Percentiles rank a stretch among this genome's conserved stretches.
Evolutionary conservation across 495 filamentous ascomycete species (phyloP).

Genomic region (Penicillium soppii): DNA sequence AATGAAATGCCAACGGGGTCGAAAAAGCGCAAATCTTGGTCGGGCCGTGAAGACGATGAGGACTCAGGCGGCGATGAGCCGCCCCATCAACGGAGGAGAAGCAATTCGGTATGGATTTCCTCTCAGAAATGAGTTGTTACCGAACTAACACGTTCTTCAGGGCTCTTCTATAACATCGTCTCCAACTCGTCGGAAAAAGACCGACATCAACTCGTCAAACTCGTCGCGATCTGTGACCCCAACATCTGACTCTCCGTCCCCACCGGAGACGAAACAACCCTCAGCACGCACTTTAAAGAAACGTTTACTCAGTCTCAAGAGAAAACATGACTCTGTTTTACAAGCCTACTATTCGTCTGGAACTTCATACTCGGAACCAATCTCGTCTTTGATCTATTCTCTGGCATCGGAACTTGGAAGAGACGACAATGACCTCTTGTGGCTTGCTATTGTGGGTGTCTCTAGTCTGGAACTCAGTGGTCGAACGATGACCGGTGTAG

Average conservation of each 20-base stretch:
- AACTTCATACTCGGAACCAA: conserved; percentile 89
- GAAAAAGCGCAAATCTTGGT: conserved; percentile 84
- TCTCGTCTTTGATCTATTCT: conserved; percentile 90
- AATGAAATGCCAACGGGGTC: conserved; percentile 35
- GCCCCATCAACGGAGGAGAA: conserved; percentile 75
- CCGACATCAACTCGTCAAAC: conserved; percentile 40
- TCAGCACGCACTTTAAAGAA: conserved; percentile 69
- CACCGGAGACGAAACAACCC: conserved; percentile 58
- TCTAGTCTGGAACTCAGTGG: conserved; percentile 90
- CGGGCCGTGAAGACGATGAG: conserved; percentile 67
- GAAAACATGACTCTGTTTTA: conserved; percentile 71
- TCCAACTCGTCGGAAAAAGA: conserved; percentile 41
- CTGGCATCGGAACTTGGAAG: conserved; percentile 91
- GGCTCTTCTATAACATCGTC: conserved; percentile 56
- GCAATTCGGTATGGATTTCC: conserved; percentile 70
- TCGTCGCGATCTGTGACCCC: conserved; percentile 48
- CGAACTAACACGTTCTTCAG: conserved; percentile 44
- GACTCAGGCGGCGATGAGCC: conserved; percentile 66
- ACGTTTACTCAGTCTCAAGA: conserved; percentile 68
- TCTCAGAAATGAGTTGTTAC: background rate
- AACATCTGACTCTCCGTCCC: conserved; percentile 52
- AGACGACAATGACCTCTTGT: conserved; percentile 95
- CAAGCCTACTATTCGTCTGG: conserved; percentile 81
- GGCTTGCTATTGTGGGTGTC: conserved; percentile 90
- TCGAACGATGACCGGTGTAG: conserved; percentile 75